Evolutionary conservation across 495 filamentous ascomycete species (phyloP), one percentile per base, ranked within the genome.

Genomic region (Articulospora tetracladia): DNA sequence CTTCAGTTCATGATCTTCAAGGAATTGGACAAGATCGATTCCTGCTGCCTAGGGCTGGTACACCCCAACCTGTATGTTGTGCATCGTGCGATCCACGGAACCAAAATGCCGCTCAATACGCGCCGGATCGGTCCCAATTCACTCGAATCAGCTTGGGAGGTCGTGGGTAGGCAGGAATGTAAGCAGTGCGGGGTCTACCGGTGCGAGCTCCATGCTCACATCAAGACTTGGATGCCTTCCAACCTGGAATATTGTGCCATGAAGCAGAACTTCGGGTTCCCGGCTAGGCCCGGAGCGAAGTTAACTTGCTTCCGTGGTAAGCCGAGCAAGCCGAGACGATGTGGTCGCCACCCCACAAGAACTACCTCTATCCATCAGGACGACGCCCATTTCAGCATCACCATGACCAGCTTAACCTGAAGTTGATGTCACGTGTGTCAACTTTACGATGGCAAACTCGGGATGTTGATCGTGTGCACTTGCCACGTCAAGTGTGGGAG

Each of bases 11-110:
- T 77, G 49, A 76, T 88, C 60, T 74, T 79, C 59, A 72, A 77
- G 61, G 76, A 77, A 65, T 74, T 88, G 25, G 76, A 80, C 62
- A 74, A 78, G 25, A 80, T 82, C 63, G 81, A 84, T 66, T 74
- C 76, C 68, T 75, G 77, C 57, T 78, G 77, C 62, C 74, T 88
- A 13, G 78, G 78, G 13, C 70, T 85, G 20, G 78, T 82, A 13
- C 76, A 70, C 70, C 66, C 63, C 49, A 72, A 76, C 56, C 75
- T 80, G 58, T 83, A 83, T 69, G 65, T 68, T n/a, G 74, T 83
- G 56, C 79, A 77, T 72, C 72, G 73, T 28, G 70, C 69, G 47
- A 73, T 80, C 61, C 74, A 78, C 62, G 79, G 79, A 51, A 62
- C 58, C 15, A 73, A 67, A 30, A 73, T 82, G n/a, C 62, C 76